Evolutionary conservation across 768 basidiomycete species (phyloP).

Genomic region (Mycena metata): DNA sequence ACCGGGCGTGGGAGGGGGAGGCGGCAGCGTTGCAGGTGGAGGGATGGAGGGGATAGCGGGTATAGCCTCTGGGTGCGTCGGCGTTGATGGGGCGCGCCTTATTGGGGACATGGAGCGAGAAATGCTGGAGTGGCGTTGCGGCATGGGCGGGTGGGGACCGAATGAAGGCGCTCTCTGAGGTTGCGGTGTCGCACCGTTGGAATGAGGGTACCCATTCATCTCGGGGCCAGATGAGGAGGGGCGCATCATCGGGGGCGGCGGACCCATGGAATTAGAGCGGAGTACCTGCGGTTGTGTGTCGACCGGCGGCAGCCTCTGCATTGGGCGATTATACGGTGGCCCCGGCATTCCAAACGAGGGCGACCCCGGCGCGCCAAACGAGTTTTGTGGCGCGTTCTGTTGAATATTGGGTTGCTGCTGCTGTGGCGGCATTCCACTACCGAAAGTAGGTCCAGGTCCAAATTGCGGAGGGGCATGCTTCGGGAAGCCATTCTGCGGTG

Average conservation of each 20-base stretch:
- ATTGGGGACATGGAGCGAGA: constrained; percentile 33
- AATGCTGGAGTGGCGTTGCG: constrained; percentile 28
- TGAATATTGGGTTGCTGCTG: constrained; percentile 12
- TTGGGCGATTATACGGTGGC: constrained; percentile 32
- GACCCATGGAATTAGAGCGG: constrained; percentile 37
- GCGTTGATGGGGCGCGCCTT: constrained; percentile 30
- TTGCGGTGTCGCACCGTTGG: constrained; percentile 23
- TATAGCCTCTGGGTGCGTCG: not conserved
- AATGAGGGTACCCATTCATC: constrained; percentile 16
- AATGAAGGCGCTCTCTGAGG: constrained; percentile 23
- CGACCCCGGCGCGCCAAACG: constrained; percentile 18
- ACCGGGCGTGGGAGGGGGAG: constrained; percentile 41
- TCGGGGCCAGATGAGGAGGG: constrained; percentile 28
- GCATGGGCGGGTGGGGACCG: constrained; percentile 24
- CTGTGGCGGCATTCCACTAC: constrained; percentile 22
- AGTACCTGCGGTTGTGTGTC: constrained; percentile 27
- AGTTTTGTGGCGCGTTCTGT: constrained; percentile 15
- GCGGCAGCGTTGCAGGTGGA: constrained; percentile 1
- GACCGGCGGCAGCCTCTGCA: constrained; percentile 21
- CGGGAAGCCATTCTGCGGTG: constrained; percentile 31
- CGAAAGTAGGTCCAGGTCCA: constrained; percentile 22
- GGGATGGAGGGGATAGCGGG: constrained; percentile 9
- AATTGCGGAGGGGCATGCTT: constrained; percentile 31
- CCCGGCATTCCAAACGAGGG: constrained; percentile 25
- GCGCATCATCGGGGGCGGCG: constrained; percentile 26